Base-by-base conservation (phyloP, 768 basidiomycete species). In the Rhodotorula taiwanensis region DNA sequence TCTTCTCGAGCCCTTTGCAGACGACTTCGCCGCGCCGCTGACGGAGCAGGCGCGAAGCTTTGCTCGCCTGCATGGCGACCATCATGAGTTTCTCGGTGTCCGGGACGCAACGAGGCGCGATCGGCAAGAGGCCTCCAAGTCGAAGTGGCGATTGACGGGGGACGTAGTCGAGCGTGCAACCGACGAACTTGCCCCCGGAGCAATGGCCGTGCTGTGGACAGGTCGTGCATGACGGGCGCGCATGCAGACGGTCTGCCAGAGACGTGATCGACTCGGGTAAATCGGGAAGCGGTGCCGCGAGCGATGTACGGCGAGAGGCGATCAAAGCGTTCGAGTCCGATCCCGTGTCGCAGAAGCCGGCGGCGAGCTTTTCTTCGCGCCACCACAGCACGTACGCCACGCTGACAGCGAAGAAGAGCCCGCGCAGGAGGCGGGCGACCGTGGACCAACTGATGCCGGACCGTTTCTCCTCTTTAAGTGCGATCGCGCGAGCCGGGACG, bases 191-290 rank as follows among this genome's bases (percentile, higher is more conserved):
- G 2, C 76, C 76, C 18, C 71, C 65, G 15, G 53, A 25, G 62
- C 78, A 79, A 18, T 64, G 44, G 3, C 74, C 78, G 58, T 78
- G 76, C 4, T 69, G 54, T 0, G 78, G 78, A 62, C 78, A 79
- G 30, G 76, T 69, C 2, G 75, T 72, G 64, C 78, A 79, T 2
- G 69, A 56, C 3, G 67, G 62, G 1, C 67, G 65, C 14, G 67
- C 52, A n/a, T 39, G 13, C 21, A 30, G 10, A 5, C 47, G 5
- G 49, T 58, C 48, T 49, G 52, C 36, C 8, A 49, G 1, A 15
- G 60, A 33, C 7, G 34, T 39, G 75, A 74, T 16, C 21, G 50
- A 20, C 15, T 57, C 56, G 30, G 75, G 74, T 11, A 76, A 43
- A 62, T 73, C 64, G 0, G 73, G 73, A 4, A 75, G 31, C 2